phyloP scores from a whole-genome alignment of 257 asterid species.

The Solanum neorickii region DNA sequence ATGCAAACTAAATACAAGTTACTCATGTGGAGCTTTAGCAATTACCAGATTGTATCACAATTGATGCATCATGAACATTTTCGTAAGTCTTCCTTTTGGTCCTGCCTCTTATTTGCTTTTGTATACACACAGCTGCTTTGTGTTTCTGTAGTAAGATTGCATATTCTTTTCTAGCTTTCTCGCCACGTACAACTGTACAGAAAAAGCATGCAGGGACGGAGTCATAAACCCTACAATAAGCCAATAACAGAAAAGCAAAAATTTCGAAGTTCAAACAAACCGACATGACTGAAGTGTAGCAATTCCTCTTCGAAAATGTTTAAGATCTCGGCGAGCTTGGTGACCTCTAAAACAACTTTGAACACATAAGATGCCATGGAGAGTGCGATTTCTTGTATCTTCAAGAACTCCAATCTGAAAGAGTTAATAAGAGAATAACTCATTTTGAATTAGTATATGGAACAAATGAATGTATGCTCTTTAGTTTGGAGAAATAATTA shows the following conservation, averaged over 20 bases:
- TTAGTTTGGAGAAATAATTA: background rate
- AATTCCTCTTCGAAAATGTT: constrained; percentile 50
- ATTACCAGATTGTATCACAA: constrained; percentile 77
- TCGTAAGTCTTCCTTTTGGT: constrained; percentile 29
- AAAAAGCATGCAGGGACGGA: constrained; percentile 5
- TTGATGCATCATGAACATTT: constrained; percentile 45
- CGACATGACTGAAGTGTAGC: constrained; percentile 76
- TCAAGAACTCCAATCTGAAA: constrained; percentile 87
- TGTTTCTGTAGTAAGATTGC: constrained; percentile 41
- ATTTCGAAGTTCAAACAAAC: background rate
- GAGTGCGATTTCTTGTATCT: constrained; percentile 91
- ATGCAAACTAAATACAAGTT: background rate
- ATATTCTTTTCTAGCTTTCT: constrained; percentile 67
- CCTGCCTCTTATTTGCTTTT: constrained; percentile 60
- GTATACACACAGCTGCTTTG: constrained; percentile 76
- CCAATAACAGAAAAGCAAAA: background rate
- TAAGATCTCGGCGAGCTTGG: constrained; percentile 61
- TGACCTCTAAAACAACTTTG: constrained; percentile 99
- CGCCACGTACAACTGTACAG: constrained; percentile 73
- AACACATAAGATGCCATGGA: constrained; percentile 84
- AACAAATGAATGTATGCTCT: background rate
- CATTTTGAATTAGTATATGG: background rate
- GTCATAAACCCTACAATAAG: background rate
- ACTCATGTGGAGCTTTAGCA: background rate
- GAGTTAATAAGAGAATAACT: background rate